phyloP scores from a whole-genome alignment of 2,329 filamentous ascomycete species.

The Scytalidium sp. region DNA sequence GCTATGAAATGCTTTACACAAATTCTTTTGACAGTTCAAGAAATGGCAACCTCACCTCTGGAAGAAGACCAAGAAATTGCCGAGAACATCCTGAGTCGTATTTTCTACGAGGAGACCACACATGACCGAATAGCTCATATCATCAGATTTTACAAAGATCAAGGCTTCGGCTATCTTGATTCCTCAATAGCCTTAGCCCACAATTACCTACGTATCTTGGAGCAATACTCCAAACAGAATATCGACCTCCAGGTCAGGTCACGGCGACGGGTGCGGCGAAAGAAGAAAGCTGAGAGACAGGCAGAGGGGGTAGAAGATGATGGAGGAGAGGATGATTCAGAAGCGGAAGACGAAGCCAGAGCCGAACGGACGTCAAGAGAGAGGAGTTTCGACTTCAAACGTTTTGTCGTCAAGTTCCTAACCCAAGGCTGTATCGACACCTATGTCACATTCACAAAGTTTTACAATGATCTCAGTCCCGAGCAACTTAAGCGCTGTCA shows the following conservation, averaged over 20 bases:
- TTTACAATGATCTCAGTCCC: slow-evolving; percentile 75
- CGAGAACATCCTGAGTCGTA: slow-evolving; percentile 91
- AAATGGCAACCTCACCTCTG: slow-evolving; percentile 79
- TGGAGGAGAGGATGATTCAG: slow-evolving; percentile 59
- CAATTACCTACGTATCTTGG: slow-evolving; percentile 87
- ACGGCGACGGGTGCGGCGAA: slow-evolving; percentile 67
- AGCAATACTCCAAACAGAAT: slow-evolving; percentile 93
- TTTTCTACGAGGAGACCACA: slow-evolving; percentile 97
- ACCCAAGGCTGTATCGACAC: slow-evolving; percentile 85
- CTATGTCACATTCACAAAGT: slow-evolving; percentile 75
- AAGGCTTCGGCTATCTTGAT: slow-evolving; percentile 91
- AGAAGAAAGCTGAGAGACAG: slow-evolving; percentile 59
- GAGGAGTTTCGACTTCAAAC: slow-evolving; percentile 89
- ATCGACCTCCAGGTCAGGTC: slow-evolving; percentile 90
- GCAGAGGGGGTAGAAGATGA: slow-evolving; percentile 42
- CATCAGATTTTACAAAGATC: slow-evolving; percentile 83
- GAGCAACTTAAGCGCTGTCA: slow-evolving; percentile 87
- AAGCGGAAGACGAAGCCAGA: slow-evolving; percentile 70
- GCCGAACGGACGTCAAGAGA: slow-evolving; percentile 73
- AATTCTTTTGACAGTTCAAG: slow-evolving; percentile 86
- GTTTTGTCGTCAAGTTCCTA: slow-evolving; percentile 77
- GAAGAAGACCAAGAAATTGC: slow-evolving; percentile 98
- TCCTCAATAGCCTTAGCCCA: slow-evolving; percentile 87
- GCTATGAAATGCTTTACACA: slow-evolving; percentile 95
- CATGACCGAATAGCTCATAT: slow-evolving; percentile 84